These are phyloP conservation scores for Solanum dulcamara DNA, from an alignment of 257 asterid genomes.

Conservation along the genomic window DNA sequence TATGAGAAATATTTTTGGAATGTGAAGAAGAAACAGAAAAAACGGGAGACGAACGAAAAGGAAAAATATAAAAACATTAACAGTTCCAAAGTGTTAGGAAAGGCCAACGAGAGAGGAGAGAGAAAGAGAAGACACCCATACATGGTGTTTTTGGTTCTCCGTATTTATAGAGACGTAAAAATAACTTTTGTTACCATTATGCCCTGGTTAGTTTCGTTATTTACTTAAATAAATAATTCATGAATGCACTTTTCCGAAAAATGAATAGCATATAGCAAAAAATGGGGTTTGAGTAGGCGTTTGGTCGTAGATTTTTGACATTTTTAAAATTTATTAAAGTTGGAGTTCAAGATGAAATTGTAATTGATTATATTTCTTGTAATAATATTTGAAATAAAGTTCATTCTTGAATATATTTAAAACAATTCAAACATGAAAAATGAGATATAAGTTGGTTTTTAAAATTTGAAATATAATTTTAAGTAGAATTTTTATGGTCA, in stretches of 20 bases:
- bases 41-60: not conserved
- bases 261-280: no score
- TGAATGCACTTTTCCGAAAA: no score
- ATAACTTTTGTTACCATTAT: not conserved
- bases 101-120: not conserved
- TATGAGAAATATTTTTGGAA: not conserved
- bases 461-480: no score
- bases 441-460: no score
- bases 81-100: conserved; percentile 10
- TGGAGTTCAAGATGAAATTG: no score
- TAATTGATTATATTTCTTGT: no score
- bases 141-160: not conserved
- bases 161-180: conserved; percentile 8
- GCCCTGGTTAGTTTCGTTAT: not conserved
- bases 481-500: no score
- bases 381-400: no score
- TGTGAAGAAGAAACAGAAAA: not conserved
- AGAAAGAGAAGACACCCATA: not conserved
- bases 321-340: no score
- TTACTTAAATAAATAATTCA: not conserved
- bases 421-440: no score
- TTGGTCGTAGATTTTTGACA: no score
- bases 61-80: not conserved
- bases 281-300: accelerated
- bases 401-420: no score